Evolutionary conservation across 1,139 yeast genomes (phyloP), one percentile per base, ranked within the genome.

Genomic region (Debaryomyces robertsiae): DNA sequence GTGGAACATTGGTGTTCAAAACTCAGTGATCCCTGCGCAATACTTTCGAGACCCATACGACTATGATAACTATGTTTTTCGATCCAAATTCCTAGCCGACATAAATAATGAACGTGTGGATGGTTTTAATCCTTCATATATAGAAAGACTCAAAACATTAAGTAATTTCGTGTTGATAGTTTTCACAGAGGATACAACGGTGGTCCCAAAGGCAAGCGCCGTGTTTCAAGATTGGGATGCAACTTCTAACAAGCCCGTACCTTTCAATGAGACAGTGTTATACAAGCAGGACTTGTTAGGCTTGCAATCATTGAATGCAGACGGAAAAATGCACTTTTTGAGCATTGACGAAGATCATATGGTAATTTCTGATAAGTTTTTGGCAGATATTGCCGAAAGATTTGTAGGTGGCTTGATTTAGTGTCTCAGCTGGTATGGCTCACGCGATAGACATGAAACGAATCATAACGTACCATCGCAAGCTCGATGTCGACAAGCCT

Each of bases 141-240:
- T 54, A 15, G 52, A 62, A 2, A 76, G 75, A 36, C 53, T 86
- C 39, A 48, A 60, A 11, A 46, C 46, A 2, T 56, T 86, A 16
- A 70, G 79, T 18, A 71, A 67, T 36, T 62, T 87, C 31, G 86
- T 84, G 0, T 62, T 87, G 71, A 64, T 84, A 2, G 63, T 69
- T 60, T 87, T 87, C 50, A 60, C 63, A 1, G 63, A 77, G 39
- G 95, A 87, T 57, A 75, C 75, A 13, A 83, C 86, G 1, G 66
- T 87, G 10, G 81, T 82, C 1, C 95, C 95, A 1, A 82, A 80
- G 54, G 85, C 83, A 42, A 79, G 84, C 44, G 81, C 91, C 0
- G 77, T 79, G 77, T 83, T 85, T 53, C 73, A 64, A 36, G 93
- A 84, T 50, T 53, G 67, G 17, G 81, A 82, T 51, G 55, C 63